Evolutionary conservation across 345 rosid species (phyloP).

Genomic region (Microcos paniculata): DNA sequence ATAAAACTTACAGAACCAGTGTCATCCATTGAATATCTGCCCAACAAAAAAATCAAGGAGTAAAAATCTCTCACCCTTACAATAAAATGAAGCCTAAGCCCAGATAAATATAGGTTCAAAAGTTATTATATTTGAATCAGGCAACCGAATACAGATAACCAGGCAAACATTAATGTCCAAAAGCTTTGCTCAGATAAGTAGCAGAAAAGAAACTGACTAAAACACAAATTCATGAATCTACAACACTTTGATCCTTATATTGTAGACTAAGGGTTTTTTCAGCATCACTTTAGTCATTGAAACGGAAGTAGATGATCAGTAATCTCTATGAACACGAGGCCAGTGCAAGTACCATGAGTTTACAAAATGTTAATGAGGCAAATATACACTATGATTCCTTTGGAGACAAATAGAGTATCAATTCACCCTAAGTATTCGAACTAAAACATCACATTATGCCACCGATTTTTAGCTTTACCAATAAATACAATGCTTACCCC

Average conservation of each 20-base stretch:
- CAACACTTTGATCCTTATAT: not conserved
- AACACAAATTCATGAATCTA: not conserved
- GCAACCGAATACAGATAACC: not conserved
- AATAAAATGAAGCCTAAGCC: not conserved
- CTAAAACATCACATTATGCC: slow-evolving; percentile 4
- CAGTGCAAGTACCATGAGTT: not conserved
- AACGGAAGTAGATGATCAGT: not conserved
- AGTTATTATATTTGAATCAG: not conserved
- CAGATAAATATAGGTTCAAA: not conserved
- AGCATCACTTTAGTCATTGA: not conserved
- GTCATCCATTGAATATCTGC: slow-evolving; percentile 86
- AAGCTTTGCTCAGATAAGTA: not conserved
- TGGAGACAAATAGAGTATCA: not conserved
- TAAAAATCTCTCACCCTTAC: not conserved
- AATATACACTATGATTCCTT: not conserved
- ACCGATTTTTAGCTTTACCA: slow-evolving; percentile 8
- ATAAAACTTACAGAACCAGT: slow-evolving; percentile 93
- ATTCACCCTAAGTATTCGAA: not conserved
- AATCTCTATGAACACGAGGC: not conserved
- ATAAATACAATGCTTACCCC: slow-evolving; percentile 61
- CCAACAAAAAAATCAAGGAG: slow-evolving; percentile 22
- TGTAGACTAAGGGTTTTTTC: not conserved
- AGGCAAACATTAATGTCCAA: not conserved
- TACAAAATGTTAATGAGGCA: not conserved
- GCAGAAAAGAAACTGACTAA: not conserved